These are phyloP conservation scores for Neocucurbitaria cava DNA, from an alignment of 2,329 filamentous ascomycete genomes.

Conservation along the genomic window DNA sequence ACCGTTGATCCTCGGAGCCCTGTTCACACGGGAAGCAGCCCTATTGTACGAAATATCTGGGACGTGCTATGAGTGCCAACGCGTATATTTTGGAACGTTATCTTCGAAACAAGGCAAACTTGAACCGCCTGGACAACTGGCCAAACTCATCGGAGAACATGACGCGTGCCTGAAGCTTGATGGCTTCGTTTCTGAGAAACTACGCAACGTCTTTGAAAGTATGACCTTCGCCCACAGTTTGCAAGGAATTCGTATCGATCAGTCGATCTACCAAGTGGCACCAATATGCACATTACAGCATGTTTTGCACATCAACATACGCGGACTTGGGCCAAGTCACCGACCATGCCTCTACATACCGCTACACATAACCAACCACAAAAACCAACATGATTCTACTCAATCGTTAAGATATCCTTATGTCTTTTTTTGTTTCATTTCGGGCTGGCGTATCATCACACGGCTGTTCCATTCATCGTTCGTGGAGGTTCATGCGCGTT, in stretches of 20 bases:
- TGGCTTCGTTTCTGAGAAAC: constrained; percentile 8
- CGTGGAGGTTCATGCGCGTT: constrained; percentile 32
- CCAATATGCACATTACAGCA: background rate
- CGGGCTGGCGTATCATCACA: constrained; percentile 1
- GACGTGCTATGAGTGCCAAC: constrained; percentile 67
- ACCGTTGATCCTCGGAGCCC: constrained; percentile 76
- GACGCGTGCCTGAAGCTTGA: constrained; percentile 1
- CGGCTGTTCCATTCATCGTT: constrained; percentile 14
- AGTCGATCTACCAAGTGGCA: background rate
- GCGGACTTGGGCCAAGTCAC: background rate
- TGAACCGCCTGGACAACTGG: too few species aligned
- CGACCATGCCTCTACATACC: background rate
- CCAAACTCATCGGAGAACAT: constrained; percentile 1
- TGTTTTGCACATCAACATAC: background rate
- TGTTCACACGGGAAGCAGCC: constrained; percentile 74
- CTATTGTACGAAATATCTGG: constrained; percentile 79
- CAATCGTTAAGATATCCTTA: constrained; percentile 10
- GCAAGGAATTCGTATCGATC: background rate
- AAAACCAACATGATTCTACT: constrained; percentile 5
- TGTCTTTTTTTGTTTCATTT: constrained; percentile 8
- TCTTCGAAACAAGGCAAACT: background rate
- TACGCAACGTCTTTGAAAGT: constrained; percentile 8
- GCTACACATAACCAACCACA: background rate
- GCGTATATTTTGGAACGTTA: background rate
- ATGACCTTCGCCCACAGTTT: constrained; percentile 4